Base-by-base conservation (phyloP, 345 rosid species). In the Crucihimalaya himalaica region DNA sequence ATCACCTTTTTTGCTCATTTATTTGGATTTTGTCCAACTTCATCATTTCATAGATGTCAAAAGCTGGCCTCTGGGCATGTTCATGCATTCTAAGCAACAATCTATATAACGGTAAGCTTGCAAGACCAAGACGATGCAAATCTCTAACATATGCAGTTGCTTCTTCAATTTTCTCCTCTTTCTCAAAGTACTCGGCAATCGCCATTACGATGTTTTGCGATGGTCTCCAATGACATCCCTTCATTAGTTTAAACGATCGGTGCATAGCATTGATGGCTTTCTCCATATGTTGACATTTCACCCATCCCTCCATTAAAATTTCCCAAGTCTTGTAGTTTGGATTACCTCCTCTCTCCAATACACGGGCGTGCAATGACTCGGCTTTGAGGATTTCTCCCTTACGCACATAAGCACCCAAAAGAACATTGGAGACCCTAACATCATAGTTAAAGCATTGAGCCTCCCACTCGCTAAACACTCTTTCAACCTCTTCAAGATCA, bases 311-410 rank as follows among this genome's bases (percentile, higher is more conserved):
- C 81, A 74, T 80, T 15, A 89, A 74, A 55, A 89, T 89, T 48
- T 89, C 94, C 94, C 91, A 89, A n/a, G 91, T 87, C 81, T 86
- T 89, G 70, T 80, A 86, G 71, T 89, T 89, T 16, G 95, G 91
- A 51, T 32, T 34, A 51, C 91, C 91, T 60, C 91, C 89, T 75
- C 71, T 83, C 70, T 78, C 78, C 68, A 87, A 56, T 16, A 83
- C 75, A 32, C 31, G 84, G 4, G 21, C 28, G 66, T 89, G 86
- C 46, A 89, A 66, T 0, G 78, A 43, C 78, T 87, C 86, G 6
- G 86, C 88, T 77, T 81, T 81, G 19, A 6, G 42, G 42, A 80
- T 80, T 60, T 78, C 6, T 43, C 87, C 87, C 51, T 66, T 77
- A 54, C 83, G 80, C 13, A 64, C 57, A 46, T 79, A 87, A 29